These are phyloP conservation scores for Diaporthe longicolla DNA, from an alignment of 2,329 filamentous ascomycete species.

Conservation along the genomic window DNA sequence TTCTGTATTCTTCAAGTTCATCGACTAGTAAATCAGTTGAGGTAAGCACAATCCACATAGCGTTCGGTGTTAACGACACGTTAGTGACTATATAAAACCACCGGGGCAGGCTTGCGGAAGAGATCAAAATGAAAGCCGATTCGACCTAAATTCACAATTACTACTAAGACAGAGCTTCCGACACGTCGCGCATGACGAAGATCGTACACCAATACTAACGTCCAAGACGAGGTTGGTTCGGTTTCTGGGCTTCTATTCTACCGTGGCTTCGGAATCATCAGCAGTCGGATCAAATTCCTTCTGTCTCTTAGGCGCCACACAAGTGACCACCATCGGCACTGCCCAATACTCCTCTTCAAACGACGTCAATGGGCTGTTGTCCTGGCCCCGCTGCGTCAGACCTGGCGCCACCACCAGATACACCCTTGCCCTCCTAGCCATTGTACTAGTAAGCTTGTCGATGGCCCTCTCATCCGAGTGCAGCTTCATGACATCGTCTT, in stretches of 20 bases:
- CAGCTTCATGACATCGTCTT: not conserved
- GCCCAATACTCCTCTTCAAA: not conserved
- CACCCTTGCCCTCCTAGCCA: not conserved
- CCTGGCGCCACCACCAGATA: conserved; percentile 1
- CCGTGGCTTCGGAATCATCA: not conserved
- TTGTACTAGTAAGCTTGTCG: not conserved
- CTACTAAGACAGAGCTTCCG: no score
- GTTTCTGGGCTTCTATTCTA: not conserved
- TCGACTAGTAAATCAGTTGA: no score
- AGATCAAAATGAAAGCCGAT: no score
- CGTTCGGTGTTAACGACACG: no score
- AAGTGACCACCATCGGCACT: not conserved
- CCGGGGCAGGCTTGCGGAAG: no score
- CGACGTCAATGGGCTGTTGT: not conserved
- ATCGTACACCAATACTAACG: no score
- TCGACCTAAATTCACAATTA: no score
- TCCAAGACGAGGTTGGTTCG: not conserved
- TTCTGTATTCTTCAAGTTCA: no score
- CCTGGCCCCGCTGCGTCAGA: not conserved
- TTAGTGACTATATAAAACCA: no score
- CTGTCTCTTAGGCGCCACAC: not conserved
- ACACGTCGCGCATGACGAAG: no score
- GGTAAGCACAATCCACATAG: no score
- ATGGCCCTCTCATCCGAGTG: not conserved
- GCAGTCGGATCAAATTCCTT: not conserved